phyloP scores from a whole-genome alignment of 2,329 filamentous ascomycete genomes.

The Curvularia sp. region DNA sequence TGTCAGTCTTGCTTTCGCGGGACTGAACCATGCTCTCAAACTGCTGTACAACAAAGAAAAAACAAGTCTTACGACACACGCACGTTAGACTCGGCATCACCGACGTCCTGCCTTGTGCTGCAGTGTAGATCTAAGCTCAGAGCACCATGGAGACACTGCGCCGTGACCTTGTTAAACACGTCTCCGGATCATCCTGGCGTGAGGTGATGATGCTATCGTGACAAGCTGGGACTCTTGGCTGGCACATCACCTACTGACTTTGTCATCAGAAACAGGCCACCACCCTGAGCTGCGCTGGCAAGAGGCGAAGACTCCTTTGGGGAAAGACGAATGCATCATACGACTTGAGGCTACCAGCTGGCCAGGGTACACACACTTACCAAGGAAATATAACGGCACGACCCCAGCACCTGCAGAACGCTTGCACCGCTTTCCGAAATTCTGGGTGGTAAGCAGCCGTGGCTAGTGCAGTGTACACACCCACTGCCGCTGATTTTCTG shows the following conservation, averaged over 20 bases:
- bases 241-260: conserved; percentile 1
- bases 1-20: conserved; percentile 12
- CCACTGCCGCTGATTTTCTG: conserved; percentile 17
- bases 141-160: conserved; percentile 20
- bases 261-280: conserved; percentile 1
- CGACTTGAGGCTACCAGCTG: conserved; percentile 12
- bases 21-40: not conserved
- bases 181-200: conserved; percentile 20
- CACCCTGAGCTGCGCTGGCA: conserved; percentile 17
- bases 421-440: conserved; percentile 24
- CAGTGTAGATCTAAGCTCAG: conserved; percentile 18
- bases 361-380: conserved; percentile 12
- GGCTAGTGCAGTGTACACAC: conserved; percentile 34
- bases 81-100: conserved; percentile 20
- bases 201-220: conserved; percentile 1
- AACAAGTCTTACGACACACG: not conserved
- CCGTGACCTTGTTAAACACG: conserved; percentile 18
- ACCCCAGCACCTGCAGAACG: conserved; percentile 27
- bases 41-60: not conserved
- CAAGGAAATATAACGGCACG: conserved; percentile 18
- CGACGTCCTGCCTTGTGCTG: conserved; percentile 13
- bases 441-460: conserved; percentile 24
- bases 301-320: conserved; percentile 13
- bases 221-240: conserved; percentile 2
- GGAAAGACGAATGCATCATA: conserved; percentile 21